phyloP scores from a whole-genome alignment of 2,329 filamentous ascomycete species.

The Colletotrichum sp. region DNA sequence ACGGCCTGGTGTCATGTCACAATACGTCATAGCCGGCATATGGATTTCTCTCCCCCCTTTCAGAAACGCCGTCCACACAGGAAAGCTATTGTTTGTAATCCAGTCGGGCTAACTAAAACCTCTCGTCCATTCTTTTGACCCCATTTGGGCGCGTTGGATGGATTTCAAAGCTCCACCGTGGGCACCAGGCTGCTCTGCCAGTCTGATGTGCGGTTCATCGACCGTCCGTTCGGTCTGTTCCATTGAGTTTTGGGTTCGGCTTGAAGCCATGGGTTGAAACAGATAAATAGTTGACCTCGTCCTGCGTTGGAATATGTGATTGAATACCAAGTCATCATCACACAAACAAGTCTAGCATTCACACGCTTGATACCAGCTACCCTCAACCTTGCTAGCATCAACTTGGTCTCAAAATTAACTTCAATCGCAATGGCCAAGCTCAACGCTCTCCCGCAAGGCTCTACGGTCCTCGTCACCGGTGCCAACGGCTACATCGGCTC shows the following conservation, averaged over 20 bases:
- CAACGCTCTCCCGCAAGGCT: slow-evolving; percentile 29
- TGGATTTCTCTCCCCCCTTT: neutral
- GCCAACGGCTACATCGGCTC: slow-evolving; percentile 46
- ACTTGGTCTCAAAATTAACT: neutral
- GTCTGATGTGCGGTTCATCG: neutral
- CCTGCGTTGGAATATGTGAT: neutral
- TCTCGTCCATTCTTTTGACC: neutral
- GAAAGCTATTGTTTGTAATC: neutral
- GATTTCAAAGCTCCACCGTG: neutral
- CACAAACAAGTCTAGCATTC: neutral
- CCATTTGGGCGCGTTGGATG: neutral
- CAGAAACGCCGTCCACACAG: neutral
- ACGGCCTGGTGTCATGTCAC: neutral
- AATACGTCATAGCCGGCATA: neutral
- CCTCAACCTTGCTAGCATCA: neutral
- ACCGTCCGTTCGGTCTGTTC: neutral
- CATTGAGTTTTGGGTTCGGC: neutral
- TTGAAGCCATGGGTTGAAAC: neutral
- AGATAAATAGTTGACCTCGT: neutral
- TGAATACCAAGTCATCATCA: neutral
- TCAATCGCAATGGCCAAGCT: neutral
- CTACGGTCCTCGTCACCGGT: slow-evolving; percentile 45
- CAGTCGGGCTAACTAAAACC: neutral
- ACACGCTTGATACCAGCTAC: neutral
- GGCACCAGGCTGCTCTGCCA: neutral